Base-by-base conservation (phyloP, 2,329 filamentous ascomycete genomes). In the Lachnellula willkommii region DNA sequence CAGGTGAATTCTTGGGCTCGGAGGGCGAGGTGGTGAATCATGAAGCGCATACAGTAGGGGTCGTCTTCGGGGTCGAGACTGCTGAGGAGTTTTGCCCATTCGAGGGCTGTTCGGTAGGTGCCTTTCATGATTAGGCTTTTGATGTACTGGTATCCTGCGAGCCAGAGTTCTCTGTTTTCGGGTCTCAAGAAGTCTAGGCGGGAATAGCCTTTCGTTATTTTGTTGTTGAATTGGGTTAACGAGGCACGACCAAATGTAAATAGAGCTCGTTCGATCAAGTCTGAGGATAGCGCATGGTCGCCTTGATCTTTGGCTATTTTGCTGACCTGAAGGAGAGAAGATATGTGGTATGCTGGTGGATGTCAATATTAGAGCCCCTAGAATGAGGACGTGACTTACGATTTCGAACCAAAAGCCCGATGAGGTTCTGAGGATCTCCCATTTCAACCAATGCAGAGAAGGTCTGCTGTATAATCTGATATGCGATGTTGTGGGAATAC, bases 231-330 rank as follows among this genome's bases (percentile, higher is more conserved):
- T 0, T 88, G 83, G 8, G 90, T 93, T 57, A 94, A 85, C 0
- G 90, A 85, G 3, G 91, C 89, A 39, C 93, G 83, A n/a, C 93
- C 94, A 69, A 97, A 93, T 0, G 89, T 89, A 74, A 96, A 97
- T 5, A 99, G 79, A 0, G 93, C 92, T 47, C 94, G 83, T 73
- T 97, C 93, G 53, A 95, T 83, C 1, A 97, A 80, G 66, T 97
- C 92, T 3, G 90, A 87, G 0, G 93, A 86, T 4, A 94, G 82
- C 1, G 92, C 84, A 69, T 91, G 87, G 68, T 97, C 94, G 52
- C 90, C 84, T 68, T 96, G 90, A 63, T 96, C 89, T 69, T 94
- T 93, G 12, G 91, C 91, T 50, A 97, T 88, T 69, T 90, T 90
- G 59, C 90, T 95, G 28, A 95, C 91, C 69, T 96, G 92, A 22